Evolutionary conservation across 2,329 filamentous ascomycete genomes (phyloP).

Genomic region (Penicillium occitanis): DNA sequence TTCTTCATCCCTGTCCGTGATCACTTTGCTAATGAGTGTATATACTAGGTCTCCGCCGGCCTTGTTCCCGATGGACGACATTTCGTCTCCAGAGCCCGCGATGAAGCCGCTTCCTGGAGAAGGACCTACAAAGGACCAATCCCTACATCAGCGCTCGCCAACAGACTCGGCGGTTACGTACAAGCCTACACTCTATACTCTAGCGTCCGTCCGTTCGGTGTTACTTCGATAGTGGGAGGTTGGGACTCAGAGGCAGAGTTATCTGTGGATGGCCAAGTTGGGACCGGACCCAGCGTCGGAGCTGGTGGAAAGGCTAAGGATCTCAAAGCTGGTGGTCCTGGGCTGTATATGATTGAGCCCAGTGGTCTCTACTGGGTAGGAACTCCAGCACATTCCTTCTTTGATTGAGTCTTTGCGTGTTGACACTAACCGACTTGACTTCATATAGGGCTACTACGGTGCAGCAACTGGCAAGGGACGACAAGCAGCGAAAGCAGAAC

Average conservation of each 20-base stretch:
- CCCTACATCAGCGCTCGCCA: conserved; percentile 80
- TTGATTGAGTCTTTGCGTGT: background rate
- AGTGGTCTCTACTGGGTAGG: conserved; percentile 89
- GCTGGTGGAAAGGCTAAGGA: conserved; percentile 78
- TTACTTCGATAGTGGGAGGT: conserved; percentile 89
- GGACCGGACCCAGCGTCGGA: conserved; percentile 72
- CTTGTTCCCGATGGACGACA: conserved; percentile 93
- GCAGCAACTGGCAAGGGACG: conserved; percentile 95
- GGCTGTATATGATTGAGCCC: conserved; percentile 98
- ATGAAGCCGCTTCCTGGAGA: conserved; percentile 90
- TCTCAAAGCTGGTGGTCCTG: conserved; percentile 81
- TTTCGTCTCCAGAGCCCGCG: conserved; percentile 89
- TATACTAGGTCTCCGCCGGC: conserved; percentile 77
- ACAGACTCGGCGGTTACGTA: conserved; percentile 91
- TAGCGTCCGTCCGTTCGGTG: conserved; percentile 92
- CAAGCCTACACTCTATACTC: conserved; percentile 98
- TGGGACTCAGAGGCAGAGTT: conserved; percentile 87
- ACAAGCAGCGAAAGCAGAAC: conserved; percentile 94
- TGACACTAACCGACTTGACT: background rate
- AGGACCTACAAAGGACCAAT: conserved; percentile 93
- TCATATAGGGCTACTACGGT: conserved; percentile 82
- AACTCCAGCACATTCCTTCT: conserved; percentile 1
- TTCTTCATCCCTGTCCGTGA: background rate
- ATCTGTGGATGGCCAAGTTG: conserved; percentile 87
- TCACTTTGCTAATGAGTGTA: background rate